Evolutionary conservation across 345 rosid species (phyloP).

Genomic region (Acer yangbiense): DNA sequence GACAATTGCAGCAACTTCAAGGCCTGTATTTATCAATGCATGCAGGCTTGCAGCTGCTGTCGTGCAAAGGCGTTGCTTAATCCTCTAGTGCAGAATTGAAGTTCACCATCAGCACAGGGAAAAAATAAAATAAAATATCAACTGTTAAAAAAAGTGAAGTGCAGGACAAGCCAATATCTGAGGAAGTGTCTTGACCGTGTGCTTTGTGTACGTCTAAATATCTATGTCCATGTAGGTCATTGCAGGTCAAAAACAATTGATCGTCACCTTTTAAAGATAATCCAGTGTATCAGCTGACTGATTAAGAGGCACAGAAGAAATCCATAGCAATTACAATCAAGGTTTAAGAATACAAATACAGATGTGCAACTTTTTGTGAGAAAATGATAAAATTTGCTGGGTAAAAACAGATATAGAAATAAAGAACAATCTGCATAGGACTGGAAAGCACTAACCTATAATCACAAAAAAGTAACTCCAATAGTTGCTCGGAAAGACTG

Average conservation of each 20-base stretch:
- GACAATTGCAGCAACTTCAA: background rate
- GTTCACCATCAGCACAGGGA: background rate
- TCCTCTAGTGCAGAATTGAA: constrained; percentile 5
- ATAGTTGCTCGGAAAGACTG: constrained; percentile 1
- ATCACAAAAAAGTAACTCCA: background rate
- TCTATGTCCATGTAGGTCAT: background rate
- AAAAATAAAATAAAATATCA: no score
- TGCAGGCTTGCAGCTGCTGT: background rate
- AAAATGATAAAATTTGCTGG: background rate
- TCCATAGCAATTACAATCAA: no score
- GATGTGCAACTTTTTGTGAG: background rate
- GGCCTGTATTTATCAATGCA: background rate
- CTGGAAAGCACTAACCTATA: background rate
- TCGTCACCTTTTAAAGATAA: no score
- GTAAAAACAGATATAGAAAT: background rate
- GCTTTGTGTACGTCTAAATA: background rate
- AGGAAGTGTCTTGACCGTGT: background rate
- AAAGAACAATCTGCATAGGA: background rate
- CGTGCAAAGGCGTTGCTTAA: background rate
- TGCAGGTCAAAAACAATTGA: background rate
- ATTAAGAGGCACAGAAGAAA: no score
- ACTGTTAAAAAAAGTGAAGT: no score
- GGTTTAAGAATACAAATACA: no score
- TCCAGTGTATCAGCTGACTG: no score
- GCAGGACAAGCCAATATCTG: background rate